Evolutionary conservation across 345 rosid species (phyloP).

Genomic region (Salix viminalis): DNA sequence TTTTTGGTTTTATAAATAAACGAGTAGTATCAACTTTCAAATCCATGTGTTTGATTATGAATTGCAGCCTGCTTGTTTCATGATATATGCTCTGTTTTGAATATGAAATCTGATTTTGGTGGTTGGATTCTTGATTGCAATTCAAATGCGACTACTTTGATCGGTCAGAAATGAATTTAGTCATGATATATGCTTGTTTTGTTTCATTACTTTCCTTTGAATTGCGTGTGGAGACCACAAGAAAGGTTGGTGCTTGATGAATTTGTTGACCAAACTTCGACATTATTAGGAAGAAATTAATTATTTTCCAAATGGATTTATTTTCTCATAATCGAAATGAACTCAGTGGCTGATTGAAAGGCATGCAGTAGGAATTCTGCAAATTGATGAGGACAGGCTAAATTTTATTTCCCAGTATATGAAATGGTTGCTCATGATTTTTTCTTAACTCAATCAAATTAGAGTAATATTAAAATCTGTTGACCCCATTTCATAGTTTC

Average conservation of each 20-base stretch:
- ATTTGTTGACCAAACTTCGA: not conserved
- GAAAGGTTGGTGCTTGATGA: not conserved
- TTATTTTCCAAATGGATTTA: not conserved
- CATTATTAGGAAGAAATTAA: not conserved
- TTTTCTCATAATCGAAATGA: not conserved
- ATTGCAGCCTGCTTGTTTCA: not conserved
- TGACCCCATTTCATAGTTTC: not conserved
- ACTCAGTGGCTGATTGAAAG: not conserved
- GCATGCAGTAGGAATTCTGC: not conserved
- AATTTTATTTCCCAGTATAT: not conserved
- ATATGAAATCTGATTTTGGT: not conserved
- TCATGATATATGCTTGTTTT: not conserved
- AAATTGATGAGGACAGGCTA: not conserved
- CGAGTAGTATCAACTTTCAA: not conserved
- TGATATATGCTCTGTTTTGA: not conserved
- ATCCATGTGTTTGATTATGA: not conserved
- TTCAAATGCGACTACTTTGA: not conserved
- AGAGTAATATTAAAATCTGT: not conserved
- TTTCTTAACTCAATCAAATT: not conserved
- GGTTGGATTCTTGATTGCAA: not conserved
- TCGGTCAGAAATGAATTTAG: not conserved
- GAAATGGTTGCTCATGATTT: not conserved
- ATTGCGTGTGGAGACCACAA: not conserved
- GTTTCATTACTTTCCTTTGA: not conserved
- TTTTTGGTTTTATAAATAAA: not conserved